These are phyloP conservation scores for Blastobotrys buckinghamii DNA, from an alignment of 1,139 yeast genomes.

Conservation along the genomic window DNA sequence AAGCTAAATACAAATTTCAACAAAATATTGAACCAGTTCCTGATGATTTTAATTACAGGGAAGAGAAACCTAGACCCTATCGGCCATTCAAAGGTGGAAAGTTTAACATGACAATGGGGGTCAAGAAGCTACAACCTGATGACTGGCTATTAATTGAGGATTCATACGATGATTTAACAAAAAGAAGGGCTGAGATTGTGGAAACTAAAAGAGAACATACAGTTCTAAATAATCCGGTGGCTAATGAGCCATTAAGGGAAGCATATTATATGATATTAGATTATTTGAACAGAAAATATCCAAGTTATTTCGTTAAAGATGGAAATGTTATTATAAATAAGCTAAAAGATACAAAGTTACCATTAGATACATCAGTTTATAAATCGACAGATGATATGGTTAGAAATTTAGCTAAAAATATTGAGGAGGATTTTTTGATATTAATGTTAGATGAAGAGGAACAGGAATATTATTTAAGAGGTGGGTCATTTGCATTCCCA, in stretches of 20 bases:
- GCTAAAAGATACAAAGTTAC: slow-evolving; percentile 21
- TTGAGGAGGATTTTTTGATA: slow-evolving; percentile 66
- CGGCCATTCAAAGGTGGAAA: slow-evolving; percentile 61
- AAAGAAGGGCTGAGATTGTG: slow-evolving; percentile 40
- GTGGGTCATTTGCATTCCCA: slow-evolving; percentile 64
- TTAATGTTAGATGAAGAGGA: slow-evolving; percentile 49
- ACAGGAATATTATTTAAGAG: slow-evolving; percentile 56
- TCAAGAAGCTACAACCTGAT: slow-evolving; percentile 46
- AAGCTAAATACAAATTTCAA: not conserved
- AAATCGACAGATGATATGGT: slow-evolving; percentile 33
- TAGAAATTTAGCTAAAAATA: slow-evolving; percentile 40
- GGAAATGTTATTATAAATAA: slow-evolving; percentile 18
- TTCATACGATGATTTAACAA: slow-evolving; percentile 46
- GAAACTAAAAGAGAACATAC: slow-evolving; percentile 41
- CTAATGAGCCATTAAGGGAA: slow-evolving; percentile 48
- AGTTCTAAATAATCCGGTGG: slow-evolving; percentile 38
- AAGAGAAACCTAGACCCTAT: slow-evolving; percentile 43
- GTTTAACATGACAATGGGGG: slow-evolving; percentile 66
- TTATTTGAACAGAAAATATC: slow-evolving; percentile 52
- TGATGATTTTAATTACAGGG: slow-evolving; percentile 39
- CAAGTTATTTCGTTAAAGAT: slow-evolving; percentile 43
- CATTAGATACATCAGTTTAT: slow-evolving; percentile 15
- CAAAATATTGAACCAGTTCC: not conserved
- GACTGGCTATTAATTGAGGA: slow-evolving; percentile 69
- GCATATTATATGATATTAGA: slow-evolving; percentile 46